These are phyloP conservation scores for Leccinum incarnatum DNA, from an alignment of 768 basidiomycete species.

Conservation along the genomic window DNA sequence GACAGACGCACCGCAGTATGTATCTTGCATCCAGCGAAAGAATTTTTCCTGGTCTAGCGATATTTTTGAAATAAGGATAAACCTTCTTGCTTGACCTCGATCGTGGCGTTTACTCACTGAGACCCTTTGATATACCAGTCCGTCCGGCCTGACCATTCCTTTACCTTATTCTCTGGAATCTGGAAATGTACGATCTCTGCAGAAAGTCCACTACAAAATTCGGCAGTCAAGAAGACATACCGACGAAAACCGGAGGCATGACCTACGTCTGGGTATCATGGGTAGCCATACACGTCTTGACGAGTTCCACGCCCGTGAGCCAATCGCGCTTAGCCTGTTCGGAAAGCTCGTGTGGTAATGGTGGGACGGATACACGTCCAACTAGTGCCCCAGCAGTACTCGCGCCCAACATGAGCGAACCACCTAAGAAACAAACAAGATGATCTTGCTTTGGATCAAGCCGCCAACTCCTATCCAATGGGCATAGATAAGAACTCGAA, in stretches of 20 bases:
- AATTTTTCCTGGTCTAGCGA: slow-evolving; percentile 21
- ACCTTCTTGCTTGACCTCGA: not conserved
- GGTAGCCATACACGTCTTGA: slow-evolving; percentile 86
- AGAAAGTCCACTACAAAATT: slow-evolving; percentile 61
- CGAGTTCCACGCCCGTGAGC: slow-evolving; percentile 73
- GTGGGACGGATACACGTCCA: slow-evolving; percentile 63
- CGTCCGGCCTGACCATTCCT: slow-evolving; percentile 34
- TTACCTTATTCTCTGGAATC: slow-evolving; percentile 54
- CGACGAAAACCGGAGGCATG: not conserved
- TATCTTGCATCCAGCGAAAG: slow-evolving; percentile 82
- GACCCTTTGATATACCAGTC: slow-evolving; percentile 96
- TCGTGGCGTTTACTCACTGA: slow-evolving; percentile 37
- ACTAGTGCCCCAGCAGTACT: slow-evolving; percentile 58
- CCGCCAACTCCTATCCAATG: slow-evolving; percentile 57
- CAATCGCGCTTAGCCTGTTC: slow-evolving; percentile 70
- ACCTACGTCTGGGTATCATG: slow-evolving; percentile 81
- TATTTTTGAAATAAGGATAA: slow-evolving; percentile 2
- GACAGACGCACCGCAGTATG: slow-evolving; percentile 66
- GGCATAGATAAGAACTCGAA: slow-evolving; percentile 8
- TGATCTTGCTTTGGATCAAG: slow-evolving; percentile 91
- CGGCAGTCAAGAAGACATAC: not conserved
- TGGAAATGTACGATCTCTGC: slow-evolving; percentile 91
- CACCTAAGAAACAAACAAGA: slow-evolving; percentile 92
- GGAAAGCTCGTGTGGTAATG: slow-evolving; percentile 59
- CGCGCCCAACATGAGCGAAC: slow-evolving; percentile 88